Base-by-base conservation (phyloP, 2,329 filamentous ascomycete species). In the Pseudopithomyces chartarum region DNA sequence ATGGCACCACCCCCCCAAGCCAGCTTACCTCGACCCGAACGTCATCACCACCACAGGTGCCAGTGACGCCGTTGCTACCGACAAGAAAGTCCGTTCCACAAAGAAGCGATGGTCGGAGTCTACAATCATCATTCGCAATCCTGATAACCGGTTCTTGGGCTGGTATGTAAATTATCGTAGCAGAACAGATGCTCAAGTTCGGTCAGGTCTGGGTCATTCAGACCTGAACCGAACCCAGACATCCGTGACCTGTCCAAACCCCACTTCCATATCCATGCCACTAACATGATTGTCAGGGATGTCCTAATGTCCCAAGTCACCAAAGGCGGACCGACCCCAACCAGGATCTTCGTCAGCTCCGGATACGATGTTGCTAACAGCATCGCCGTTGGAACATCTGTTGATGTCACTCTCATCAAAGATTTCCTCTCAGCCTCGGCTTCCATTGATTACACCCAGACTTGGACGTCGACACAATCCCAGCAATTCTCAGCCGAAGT, bases 221-320 rank as follows among this genome's bases (percentile, higher is more conserved):
- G n/a, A n/a, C n/a, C n/a, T n/a, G n/a, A n/a, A n/a, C n/a, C n/a
- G n/a, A n/a, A n/a, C n/a, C n/a, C n/a, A n/a, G n/a, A n/a, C n/a
- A n/a, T n/a, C n/a, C n/a, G n/a, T n/a, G n/a, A n/a, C n/a, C n/a
- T n/a, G n/a, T n/a, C 8, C 26, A 29, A 29, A 29, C 8, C 26
- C 26, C 26, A 29, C 8, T 29, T 8, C 4, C 26, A 29, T 8
- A 29, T 5, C 26, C 26, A 29, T 29, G 26, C 8, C 26, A 29
- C 26, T 29, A 29, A 29, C 26, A 29, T 29, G 8, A 29, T 29
- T 8, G 8, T 8, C 26, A 29, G 26, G 26, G 77, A 79, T 54
- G 64, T 75, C 1, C 63, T 63, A 45, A 75, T 78, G 63, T 78
- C 76, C 13, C 65, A 68, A 19, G 70, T 78, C 10, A 61, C 74